phyloP scores from a whole-genome alignment of 2,329 filamentous ascomycete genomes.

The Capronia americana region DNA sequence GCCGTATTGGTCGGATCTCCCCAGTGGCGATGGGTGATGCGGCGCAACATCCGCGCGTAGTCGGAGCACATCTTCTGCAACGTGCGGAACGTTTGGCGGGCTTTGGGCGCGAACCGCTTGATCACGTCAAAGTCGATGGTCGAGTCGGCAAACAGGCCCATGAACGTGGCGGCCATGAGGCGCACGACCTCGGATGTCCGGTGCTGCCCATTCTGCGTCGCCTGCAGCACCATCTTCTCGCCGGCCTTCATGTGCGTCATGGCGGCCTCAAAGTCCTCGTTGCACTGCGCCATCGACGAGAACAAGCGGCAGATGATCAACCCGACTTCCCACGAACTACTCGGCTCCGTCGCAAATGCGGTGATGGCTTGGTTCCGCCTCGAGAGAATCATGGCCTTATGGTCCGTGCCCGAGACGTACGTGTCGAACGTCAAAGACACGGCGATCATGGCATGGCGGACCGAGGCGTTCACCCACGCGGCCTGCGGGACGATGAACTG shows the following conservation, averaged over 20 bases:
- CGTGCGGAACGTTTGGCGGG: neutral
- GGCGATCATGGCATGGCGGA: conserved; percentile 33
- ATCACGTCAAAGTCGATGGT: conserved; percentile 10
- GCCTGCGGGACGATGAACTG: conserved; percentile 25
- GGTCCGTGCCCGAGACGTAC: conserved; percentile 15
- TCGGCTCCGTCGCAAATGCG: conserved; percentile 14
- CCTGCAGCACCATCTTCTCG: conserved; percentile 23
- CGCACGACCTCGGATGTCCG: conserved; percentile 17
- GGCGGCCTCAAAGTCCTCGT: conserved; percentile 23
- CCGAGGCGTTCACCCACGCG: conserved; percentile 26
- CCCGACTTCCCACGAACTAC: conserved; percentile 21
- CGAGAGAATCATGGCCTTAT: conserved; percentile 13
- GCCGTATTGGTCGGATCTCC: neutral
- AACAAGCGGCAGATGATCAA: conserved; percentile 31
- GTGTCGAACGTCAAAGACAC: conserved; percentile 28
- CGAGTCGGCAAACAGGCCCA: conserved; percentile 20
- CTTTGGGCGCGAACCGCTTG: conserved; percentile 4
- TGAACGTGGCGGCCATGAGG: conserved; percentile 22
- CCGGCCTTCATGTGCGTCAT: conserved; percentile 24
- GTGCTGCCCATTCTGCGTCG: neutral
- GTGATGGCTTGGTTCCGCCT: conserved; percentile 17
- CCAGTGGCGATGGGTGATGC: conserved; percentile 3
- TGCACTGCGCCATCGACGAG: conserved; percentile 26
- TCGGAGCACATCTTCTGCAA: conserved; percentile 16
- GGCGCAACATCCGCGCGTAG: conserved; percentile 16